Evolutionary conservation across 2,329 filamentous ascomycete genomes (phyloP), one percentile per base, ranked within the genome.

Genomic region (Xylaria sp.): DNA sequence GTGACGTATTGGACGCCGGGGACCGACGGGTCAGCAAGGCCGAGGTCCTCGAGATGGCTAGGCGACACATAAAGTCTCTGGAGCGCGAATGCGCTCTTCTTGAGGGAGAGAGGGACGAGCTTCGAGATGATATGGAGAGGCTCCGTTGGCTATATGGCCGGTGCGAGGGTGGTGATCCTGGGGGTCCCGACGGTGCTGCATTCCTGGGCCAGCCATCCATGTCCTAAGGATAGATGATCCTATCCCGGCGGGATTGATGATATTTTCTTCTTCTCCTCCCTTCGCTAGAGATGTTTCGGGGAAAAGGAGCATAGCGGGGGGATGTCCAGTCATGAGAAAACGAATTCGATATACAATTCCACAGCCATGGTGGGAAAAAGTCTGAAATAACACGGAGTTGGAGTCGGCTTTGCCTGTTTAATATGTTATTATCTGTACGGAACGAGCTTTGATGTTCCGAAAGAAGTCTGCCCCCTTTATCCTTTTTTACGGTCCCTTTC

Each of bases 11-110:
- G 8, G 66, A 62, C 13, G 51, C 60, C 5, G 58, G 60, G n/a
- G 67, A 70, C 42, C 60, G 67, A 30, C 67, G 68, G 5, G 66
- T 78, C 59, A 78, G 76, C 68, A 78, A 78, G 66, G 76, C 76
- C 42, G 75, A 78, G 63, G 76, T 78, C 44, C 71, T 78, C n/a
- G 76, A 79, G 30, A 74, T 78, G 63, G 77, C 77, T 0, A 71
- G 76, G 39, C 70, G 74, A 50, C 71, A 77, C 55, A 79, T 79
- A 57, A 67, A 72, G 55, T 59, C 69, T 6, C 68, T 79, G 9
- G 75, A 78, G 65, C 68, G 70, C 54, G 75, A 78, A 61, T 73
- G 73, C 34, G 66, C 67, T 2, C 67, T 67, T 50, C 64, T 76
- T 39, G 72, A 76, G 65, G 71, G 68, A 54, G 74, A 76, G 64